Evolutionary conservation across 148 eudicot species (phyloP).

Genomic region (Mesembryanthemum crystallinum): DNA sequence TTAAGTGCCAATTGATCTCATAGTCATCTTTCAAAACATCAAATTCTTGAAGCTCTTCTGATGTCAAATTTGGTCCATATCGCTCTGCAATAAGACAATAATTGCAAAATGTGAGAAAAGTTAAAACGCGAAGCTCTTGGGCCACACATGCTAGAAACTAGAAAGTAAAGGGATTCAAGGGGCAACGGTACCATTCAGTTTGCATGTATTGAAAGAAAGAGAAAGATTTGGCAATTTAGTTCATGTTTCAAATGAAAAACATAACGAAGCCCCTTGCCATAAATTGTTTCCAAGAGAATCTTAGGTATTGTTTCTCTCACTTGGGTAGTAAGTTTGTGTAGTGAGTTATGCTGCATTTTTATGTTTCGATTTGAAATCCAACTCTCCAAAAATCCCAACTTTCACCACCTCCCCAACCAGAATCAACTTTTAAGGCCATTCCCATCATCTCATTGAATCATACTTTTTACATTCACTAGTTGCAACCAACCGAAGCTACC

Average conservation of each 20-base stretch:
- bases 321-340: too few species aligned
- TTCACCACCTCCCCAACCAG: not conserved
- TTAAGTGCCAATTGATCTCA: conserved; percentile 92
- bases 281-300: too few species aligned
- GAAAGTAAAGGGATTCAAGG: not conserved
- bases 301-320: too few species aligned
- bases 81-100: conserved; percentile 52
- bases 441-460: too few species aligned
- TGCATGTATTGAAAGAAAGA: too few species aligned
- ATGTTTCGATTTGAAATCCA: not conserved
- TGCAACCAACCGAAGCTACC: too few species aligned
- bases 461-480: too few species aligned
- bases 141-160: not conserved
- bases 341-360: too few species aligned
- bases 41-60: conserved; percentile 71
- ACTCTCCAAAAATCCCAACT: not conserved
- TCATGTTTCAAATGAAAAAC: too few species aligned
- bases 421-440: not conserved
- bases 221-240: too few species aligned
- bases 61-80: conserved; percentile 65
- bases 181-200: too few species aligned
- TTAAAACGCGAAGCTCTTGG: not conserved
- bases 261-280: not conserved
- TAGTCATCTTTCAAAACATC: conserved; percentile 67
- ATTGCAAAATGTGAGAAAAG: not conserved